phyloP scores from a whole-genome alignment of 2,329 filamentous ascomycete species.

The Endoconidiophora laricicola region DNA sequence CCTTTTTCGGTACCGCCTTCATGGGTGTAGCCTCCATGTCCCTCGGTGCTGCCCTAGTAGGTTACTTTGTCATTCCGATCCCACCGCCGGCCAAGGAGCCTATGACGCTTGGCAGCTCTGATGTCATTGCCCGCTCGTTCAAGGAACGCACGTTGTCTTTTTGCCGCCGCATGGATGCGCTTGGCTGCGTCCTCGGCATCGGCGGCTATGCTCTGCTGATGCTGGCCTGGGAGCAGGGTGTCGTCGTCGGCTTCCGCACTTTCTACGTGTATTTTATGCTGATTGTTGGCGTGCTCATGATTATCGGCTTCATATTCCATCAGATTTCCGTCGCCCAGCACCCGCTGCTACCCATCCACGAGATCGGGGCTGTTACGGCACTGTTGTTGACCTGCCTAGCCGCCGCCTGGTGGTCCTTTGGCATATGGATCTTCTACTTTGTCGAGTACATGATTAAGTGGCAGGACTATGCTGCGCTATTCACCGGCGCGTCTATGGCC shows the following conservation, averaged over 20 bases:
- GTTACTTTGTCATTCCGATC: conserved; percentile 22
- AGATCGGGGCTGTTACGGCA: conserved; percentile 19
- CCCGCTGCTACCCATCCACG: conserved; percentile 35
- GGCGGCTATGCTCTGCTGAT: conserved; percentile 43
- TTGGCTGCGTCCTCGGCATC: conserved; percentile 30
- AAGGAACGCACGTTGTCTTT: neutral
- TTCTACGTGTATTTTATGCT: conserved; percentile 39
- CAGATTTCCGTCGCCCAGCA: conserved; percentile 29
- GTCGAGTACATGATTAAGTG: conserved; percentile 32
- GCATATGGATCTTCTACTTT: conserved; percentile 34
- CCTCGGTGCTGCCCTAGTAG: conserved; percentile 18
- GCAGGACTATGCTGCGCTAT: conserved; percentile 26
- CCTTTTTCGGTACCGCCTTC: conserved; percentile 32
- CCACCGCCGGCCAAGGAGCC: neutral
- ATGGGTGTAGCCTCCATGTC: conserved; percentile 23
- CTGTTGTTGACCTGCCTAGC: conserved; percentile 40
- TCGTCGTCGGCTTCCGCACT: conserved; percentile 38
- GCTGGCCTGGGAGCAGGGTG: conserved; percentile 50
- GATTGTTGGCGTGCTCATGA: conserved; percentile 38
- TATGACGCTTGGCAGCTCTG: neutral
- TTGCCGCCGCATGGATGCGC: conserved; percentile 21
- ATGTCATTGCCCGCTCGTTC: neutral
- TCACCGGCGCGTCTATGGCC: conserved; percentile 27
- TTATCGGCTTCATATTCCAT: conserved; percentile 38
- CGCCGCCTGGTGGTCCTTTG: conserved; percentile 37